phyloP scores from a whole-genome alignment of 2,329 filamentous ascomycete species.

The Hypoxylon sp. region DNA sequence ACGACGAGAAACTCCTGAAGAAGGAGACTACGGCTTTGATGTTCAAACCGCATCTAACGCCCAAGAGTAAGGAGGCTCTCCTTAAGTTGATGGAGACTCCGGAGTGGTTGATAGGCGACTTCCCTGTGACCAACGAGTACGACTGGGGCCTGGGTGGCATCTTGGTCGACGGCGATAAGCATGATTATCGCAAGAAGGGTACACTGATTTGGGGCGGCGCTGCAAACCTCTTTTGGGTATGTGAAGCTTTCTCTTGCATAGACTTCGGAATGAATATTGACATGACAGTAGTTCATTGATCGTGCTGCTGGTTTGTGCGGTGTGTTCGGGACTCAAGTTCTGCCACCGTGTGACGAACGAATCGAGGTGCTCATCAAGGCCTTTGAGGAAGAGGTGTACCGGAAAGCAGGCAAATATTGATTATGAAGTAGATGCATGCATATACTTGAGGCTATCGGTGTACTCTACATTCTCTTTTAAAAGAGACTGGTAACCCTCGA shows the following conservation, averaged over 20 bases:
- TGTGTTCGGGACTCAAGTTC: conserved; percentile 60
- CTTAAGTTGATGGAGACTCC: conserved; percentile 51
- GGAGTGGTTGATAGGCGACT: conserved; percentile 50
- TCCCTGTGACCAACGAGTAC: conserved; percentile 56
- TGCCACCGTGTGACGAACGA: conserved; percentile 59
- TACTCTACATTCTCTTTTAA: not conserved
- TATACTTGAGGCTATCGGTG: not conserved
- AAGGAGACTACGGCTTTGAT: conserved; percentile 60
- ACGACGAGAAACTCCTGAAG: conserved; percentile 65
- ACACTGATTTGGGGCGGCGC: conserved; percentile 62
- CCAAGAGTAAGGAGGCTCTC: conserved; percentile 41
- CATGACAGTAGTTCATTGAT: conserved; percentile 50
- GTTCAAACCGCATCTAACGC: conserved; percentile 63
- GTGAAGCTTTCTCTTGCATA: conserved; percentile 46
- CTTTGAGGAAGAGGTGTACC: conserved; percentile 60
- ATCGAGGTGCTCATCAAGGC: conserved; percentile 54
- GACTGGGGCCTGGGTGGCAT: conserved; percentile 61
- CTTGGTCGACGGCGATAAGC: conserved; percentile 57
- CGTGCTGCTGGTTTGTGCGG: conserved; percentile 58
- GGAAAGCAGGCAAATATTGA: conserved; percentile 40
- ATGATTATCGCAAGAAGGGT: conserved; percentile 56
- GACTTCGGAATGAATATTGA: conserved; percentile 35
- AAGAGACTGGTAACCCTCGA: too few relatives aligned
- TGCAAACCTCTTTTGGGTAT: conserved; percentile 63
- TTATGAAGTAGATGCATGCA: not conserved